Evolutionary conservation across 306 rosid genomes (phyloP).

Genomic region (Begonia masoniana): DNA sequence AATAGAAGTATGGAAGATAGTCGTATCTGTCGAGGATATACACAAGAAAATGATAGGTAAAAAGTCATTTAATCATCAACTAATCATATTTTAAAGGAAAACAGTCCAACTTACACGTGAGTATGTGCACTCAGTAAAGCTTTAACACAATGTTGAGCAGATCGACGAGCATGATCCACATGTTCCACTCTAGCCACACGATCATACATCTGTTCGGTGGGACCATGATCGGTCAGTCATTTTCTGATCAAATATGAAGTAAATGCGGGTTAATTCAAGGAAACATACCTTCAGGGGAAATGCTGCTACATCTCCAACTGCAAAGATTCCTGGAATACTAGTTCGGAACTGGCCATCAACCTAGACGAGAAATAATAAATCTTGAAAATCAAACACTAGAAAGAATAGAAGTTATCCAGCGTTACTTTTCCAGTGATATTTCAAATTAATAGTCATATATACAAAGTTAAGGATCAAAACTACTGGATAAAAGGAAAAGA

Average conservation of each 20-base stretch:
- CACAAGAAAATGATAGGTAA: background rate
- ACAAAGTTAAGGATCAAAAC: no score
- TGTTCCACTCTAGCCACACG: constrained; percentile 77
- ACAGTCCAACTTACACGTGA: constrained; percentile 31
- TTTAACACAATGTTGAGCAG: constrained; percentile 75
- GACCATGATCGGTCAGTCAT: constrained; percentile 4
- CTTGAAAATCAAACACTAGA: no score
- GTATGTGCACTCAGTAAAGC: constrained; percentile 70
- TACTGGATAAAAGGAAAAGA: no score
- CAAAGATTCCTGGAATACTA: constrained; percentile 64
- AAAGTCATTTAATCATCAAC: background rate
- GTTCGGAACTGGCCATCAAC: constrained; percentile 88
- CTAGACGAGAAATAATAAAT: constrained; percentile 15
- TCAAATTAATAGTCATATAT: no score
- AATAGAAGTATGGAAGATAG: constrained; percentile 90
- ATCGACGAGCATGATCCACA: constrained; percentile 94
- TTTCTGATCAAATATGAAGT: constrained; percentile 8
- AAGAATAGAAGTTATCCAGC: no score
- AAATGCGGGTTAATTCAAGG: constrained; percentile 6
- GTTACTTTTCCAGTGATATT: no score
- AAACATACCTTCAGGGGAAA: constrained; percentile 68
- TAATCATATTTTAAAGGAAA: constrained; percentile 8
- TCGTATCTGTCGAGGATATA: constrained; percentile 45
- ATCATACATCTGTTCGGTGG: constrained; percentile 53
- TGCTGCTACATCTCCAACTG: constrained; percentile 83